Evolutionary conservation across 768 basidiomycete species (phyloP), one percentile per base, ranked within the genome.

Genomic region (Lentinula sp.): DNA sequence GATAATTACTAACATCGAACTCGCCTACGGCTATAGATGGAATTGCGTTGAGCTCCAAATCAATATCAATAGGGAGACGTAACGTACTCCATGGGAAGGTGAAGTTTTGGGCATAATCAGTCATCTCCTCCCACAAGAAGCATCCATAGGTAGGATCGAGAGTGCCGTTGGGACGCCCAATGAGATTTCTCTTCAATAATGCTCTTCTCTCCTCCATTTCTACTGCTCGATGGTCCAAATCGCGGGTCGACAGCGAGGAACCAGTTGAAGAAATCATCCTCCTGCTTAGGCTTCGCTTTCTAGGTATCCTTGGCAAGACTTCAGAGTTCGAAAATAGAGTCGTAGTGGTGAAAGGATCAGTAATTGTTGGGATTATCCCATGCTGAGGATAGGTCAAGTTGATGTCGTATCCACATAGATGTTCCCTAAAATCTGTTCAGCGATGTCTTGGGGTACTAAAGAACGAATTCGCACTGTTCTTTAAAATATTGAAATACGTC

Each of bases 51-150:
- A 42, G 13, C 7, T 16, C 18, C 8, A 13, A 32, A 15, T 18
- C 23, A 11, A 37, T 37, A 18, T n/a, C n/a, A n/a, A n/a, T n/a
- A n/a, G n/a, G n/a, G 37, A 37, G n/a, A 39, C 23, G 28, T 73
- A 21, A 45, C 35, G 61, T 60, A 75, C 74, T 70, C 81, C 80
- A 82, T 1, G 89, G 89, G 67, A 78, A 84, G 1, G 88, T 87
- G 66, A 78, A 89, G 66, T 91, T 91, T 61, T 83, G 54, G 13
- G 88, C 86, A 63, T 90, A 90, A 70, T 89, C 88, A 37, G 87
- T 66, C 71, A 86, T 80, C 73, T 86, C 83, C 61, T 85, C 81
- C 53, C 1, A 63, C 13, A 50, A 59, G 64, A 55, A 8, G 15
- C 18, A 54, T 63, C 31, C 63, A 23, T 45, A 57, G 11, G 31